Evolutionary conservation across 2,329 filamentous ascomycete genomes (phyloP).

Genomic region (Pleurostoma richardsiae): DNA sequence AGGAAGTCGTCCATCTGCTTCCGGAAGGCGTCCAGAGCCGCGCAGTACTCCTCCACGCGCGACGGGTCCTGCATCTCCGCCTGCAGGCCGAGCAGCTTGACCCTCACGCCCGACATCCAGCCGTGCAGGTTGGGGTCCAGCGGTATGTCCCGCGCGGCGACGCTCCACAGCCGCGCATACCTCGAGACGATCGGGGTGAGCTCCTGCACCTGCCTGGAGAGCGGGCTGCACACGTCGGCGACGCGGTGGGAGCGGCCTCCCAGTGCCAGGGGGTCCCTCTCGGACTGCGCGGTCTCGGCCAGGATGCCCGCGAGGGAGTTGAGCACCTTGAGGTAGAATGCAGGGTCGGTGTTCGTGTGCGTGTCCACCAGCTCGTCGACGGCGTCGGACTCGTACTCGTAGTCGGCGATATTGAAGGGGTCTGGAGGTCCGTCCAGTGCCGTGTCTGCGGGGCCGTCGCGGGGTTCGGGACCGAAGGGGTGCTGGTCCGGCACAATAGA

Average conservation of each 20-base stretch:
- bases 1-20: constrained; percentile 9
- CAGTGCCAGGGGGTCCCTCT: neutral
- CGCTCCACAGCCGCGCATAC: constrained; percentile 3
- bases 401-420: neutral
- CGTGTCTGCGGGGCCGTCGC: neutral
- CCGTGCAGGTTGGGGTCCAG: constrained; percentile 8
- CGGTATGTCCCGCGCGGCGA: constrained; percentile 2
- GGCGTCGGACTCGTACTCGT: neutral
- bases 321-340: constrained; percentile 1
- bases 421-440: neutral
- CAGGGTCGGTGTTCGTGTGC: neutral
- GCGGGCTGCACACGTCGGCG: neutral
- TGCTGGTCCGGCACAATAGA: neutral
- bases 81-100: constrained; percentile 5
- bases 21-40: constrained; percentile 2
- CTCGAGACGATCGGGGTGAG: constrained; percentile 6
- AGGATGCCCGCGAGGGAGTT: constrained; percentile 1
- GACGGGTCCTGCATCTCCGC: constrained; percentile 2
- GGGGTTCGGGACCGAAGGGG: neutral
- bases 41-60: neutral
- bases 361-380: constrained; percentile 4
- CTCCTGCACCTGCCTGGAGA: constrained; percentile 1
- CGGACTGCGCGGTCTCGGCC: constrained; percentile 1
- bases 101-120: constrained; percentile 8
- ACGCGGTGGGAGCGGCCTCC: neutral